Base-by-base conservation (phyloP, 176 grass and related monocot species). In the Triticum urartu region DNA sequence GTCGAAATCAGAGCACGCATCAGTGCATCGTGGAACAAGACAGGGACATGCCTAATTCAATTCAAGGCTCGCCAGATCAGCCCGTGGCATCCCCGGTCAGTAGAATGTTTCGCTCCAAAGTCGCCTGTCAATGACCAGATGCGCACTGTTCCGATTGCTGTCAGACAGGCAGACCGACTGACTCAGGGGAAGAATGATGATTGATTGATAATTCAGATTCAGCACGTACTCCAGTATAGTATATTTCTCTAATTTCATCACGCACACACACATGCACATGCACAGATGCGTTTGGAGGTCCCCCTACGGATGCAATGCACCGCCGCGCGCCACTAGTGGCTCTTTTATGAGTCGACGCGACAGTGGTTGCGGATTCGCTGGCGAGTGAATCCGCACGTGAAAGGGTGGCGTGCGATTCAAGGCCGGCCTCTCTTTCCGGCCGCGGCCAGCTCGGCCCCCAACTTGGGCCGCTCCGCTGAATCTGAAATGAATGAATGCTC, bases 301-400 rank as follows among this genome's bases (percentile, higher is more conserved):
- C 72, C 72, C 87, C 86, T 83, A 25, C 7, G 25, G 39, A 30
- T 30, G 28, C 28, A 30, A 75, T 75, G 72, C 42, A 25, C 22
- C 72, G 45, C 17, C 50, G 13, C 54, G 18, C 54, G 18, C 72
- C 42, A 50, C 42, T 28, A 1, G 25, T 10, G 2, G 24, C 15
- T 52, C 42, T 52, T 75, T 75, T 52, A 52, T 54, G 43, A 75
- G 48, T 20, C 50, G 43, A 20, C 24, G 33, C 60, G 66, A 56
- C 12, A 68, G 72, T 61, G 72, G 87, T 61, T 69, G 80, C 54
- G 15, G 38, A 77, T 82, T 82, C 43, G 86, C 63, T 78, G 86
- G 80, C 80, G 79, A 59, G 63, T 78, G 86, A 88, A 71, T 69
- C 28, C 58, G 79, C 86, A 83, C 74, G 86, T 88, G 86, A 71